Base-by-base conservation (phyloP, 345 rosid genomes). In the Arabidopsis arenosa region DNA sequence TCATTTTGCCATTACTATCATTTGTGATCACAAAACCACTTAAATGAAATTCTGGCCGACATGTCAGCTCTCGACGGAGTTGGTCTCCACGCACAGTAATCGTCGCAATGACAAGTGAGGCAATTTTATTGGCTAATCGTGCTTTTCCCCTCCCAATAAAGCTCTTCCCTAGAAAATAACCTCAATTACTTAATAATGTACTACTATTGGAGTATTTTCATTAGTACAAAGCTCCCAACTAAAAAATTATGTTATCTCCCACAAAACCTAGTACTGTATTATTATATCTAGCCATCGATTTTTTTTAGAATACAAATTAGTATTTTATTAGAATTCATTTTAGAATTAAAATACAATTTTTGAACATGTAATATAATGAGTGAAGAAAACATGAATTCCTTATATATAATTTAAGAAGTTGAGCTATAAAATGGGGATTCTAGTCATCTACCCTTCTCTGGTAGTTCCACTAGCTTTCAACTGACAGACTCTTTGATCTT, bases 1-100 rank as follows among this genome's bases (percentile, higher is more conserved):
- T 28, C 3, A 28, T 28, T 28, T 28, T 28, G 30, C 30, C 30
- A 28, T 28, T 28, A 28, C 30, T 28, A 28, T 28, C 30, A 2
- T 28, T 28, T 28, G 36, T 33, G 48, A 5, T n/a, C 53, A 45
- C 28, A 18, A 53, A 51, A 23, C 23, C 11, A 70, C 44, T 17
- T 40, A 40, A 58, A 28, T 28, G 28, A 70, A 53, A 41, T 2
- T 21, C 23, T 58, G 49, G 75, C 66, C 66, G 66, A 59, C 75
- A 70, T 45, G 66, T 58, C 57, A 47, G 74, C 36, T 15, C 36
- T 15, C 36, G 6, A 28, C 3, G 57, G 36, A 58, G 75, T 58
- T 58, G 39, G 39, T 70, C 67, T 36, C 75, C 41, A 23, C 17
- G 23, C 59, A 48, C 51, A 60, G 17, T 21, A 13, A 37, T 17